A percentile compares a stretch with the other conserved stretches of the same genome.
phyloP scores from a whole-genome alignment of 176 grass and related monocot species.

The Cenchrus americanus region DNA sequence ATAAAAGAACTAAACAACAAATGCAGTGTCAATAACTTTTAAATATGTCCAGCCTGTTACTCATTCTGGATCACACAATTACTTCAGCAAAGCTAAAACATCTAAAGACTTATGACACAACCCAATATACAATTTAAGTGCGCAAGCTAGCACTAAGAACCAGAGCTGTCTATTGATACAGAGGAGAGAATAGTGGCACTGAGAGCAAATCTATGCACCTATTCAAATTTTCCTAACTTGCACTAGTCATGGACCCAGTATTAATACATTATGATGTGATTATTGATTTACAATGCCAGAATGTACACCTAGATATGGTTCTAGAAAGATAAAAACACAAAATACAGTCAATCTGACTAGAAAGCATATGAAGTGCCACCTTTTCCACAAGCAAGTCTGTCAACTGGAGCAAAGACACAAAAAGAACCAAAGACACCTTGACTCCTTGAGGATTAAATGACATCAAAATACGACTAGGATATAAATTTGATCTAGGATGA shows the following conservation, averaged over 20 bases:
- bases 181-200: slow-evolving; percentile 10
- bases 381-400: slow-evolving; percentile 9
- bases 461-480: slow-evolving; percentile 13
- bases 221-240: slow-evolving; percentile 1
- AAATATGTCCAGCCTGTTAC: slow-evolving; percentile 16
- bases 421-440: slow-evolving; percentile 5
- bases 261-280: background rate
- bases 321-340: slow-evolving; percentile 21
- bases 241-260: background rate
- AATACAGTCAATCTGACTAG: background rate
- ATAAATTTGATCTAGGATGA: background rate
- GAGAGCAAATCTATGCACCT: background rate
- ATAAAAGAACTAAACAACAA: slow-evolving; percentile 17
- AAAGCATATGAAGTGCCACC: background rate
- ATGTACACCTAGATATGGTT: background rate
- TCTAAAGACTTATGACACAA: slow-evolving; percentile 23
- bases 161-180: background rate
- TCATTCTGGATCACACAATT: slow-evolving; percentile 5
- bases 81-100: background rate
- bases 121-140: background rate
- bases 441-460: background rate
- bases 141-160: background rate
- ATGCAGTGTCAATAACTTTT: background rate
- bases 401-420: background rate
- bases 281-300: slow-evolving; percentile 18